Evolutionary conservation across 345 rosid species (phyloP).

Genomic region (Ceriops tagal): DNA sequence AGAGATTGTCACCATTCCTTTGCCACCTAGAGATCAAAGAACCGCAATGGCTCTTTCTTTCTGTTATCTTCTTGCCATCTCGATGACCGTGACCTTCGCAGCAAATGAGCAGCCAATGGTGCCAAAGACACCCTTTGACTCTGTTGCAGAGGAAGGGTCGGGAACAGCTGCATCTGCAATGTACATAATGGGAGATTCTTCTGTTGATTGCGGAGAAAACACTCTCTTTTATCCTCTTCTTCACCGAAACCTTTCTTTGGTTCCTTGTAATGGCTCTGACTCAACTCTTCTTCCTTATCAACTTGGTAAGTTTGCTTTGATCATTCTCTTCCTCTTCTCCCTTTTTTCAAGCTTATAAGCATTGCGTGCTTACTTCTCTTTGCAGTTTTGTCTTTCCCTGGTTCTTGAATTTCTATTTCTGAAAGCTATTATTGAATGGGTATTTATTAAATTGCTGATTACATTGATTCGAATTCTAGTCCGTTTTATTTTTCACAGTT

Average conservation of each 20-base stretch:
- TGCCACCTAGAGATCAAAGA: not conserved
- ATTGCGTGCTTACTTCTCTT: not conserved
- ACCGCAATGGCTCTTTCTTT: not conserved
- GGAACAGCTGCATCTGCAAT: slow-evolving; percentile 33
- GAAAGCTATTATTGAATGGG: too few species aligned
- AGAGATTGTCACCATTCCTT: not conserved
- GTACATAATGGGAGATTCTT: slow-evolving; percentile 61
- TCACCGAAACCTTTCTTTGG: slow-evolving; percentile 46
- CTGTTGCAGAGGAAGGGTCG: not conserved
- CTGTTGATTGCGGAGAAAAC: slow-evolving; percentile 64
- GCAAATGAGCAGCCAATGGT: not conserved
- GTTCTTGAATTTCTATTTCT: not conserved
- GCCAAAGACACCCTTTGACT: not conserved
- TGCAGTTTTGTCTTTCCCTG: not conserved
- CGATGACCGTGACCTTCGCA: not conserved
- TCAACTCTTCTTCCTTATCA: slow-evolving; percentile 50
- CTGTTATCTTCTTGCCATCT: slow-evolving; percentile 3
- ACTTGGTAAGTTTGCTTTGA: slow-evolving; percentile 37
- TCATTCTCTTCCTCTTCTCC: not conserved
- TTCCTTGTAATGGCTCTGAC: slow-evolving; percentile 53
- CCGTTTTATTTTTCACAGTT: too few species aligned
- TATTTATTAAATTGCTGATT: too few species aligned
- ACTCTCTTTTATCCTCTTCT: slow-evolving; percentile 46
- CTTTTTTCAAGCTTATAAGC: not conserved
- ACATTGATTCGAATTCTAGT: too few species aligned